These are phyloP conservation scores for Mycena capillaripes DNA, from an alignment of 768 basidiomycete genomes.

Conservation along the genomic window DNA sequence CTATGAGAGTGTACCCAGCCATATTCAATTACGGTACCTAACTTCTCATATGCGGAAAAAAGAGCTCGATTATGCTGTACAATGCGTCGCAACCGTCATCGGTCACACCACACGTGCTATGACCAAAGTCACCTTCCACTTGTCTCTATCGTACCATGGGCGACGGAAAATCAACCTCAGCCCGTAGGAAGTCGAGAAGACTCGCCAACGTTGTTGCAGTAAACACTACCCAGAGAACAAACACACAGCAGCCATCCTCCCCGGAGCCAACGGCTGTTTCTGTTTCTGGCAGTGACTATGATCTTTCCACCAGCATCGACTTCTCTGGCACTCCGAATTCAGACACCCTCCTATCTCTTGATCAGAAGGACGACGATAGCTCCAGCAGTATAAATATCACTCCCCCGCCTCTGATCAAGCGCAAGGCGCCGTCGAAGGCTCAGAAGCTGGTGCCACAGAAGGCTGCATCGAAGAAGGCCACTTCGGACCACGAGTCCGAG, in stretches of 20 bases:
- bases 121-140: neutral
- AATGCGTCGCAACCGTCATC: too few relatives aligned
- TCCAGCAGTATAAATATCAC: neutral
- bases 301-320: neutral
- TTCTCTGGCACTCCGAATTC: neutral
- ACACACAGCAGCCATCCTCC: neutral
- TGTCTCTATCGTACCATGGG: neutral
- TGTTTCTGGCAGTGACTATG: neutral
- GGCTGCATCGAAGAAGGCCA: neutral
- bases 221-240: neutral
- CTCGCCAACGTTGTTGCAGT: neutral
- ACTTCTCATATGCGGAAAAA: too few relatives aligned
- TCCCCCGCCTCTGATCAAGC: neutral
- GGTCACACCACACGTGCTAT: too few relatives aligned
- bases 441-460: too few relatives aligned
- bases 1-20: too few relatives aligned
- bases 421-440: neutral
- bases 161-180: neutral
- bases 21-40: too few relatives aligned
- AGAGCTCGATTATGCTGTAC: too few relatives aligned
- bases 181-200: neutral
- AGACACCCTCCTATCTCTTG: neutral
- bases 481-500: too few relatives aligned
- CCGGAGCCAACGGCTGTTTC: neutral
- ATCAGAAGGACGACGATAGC: neutral